Conservation (phyloP, 176 grass and related monocot species). For the maize (Zea mays) region Zm-B73-REFERENCE-NAM-5.0 NC_050104.1:112647001-112647500, state of each 20-base stretch:
- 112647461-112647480: too few species aligned
- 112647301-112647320: slow-evolving; percentile 75
- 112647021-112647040: slow-evolving; percentile 13
- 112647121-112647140: background rate
- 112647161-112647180: background rate
- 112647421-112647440: too few species aligned
- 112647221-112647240: slow-evolving; percentile 79
- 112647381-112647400: too few species aligned
- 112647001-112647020: slow-evolving; percentile 70
- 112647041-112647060: slow-evolving; percentile 50
- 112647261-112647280: slow-evolving; percentile 75
- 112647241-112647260: slow-evolving; percentile 78
- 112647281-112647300: slow-evolving; percentile 71
- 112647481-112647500: too few species aligned
- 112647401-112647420: too few species aligned
- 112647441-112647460: too few species aligned
- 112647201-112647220: slow-evolving; percentile 92
- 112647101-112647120: background rate
- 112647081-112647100: background rate
- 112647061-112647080: background rate
- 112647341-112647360: too few species aligned
- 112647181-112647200: slow-evolving; percentile 54
- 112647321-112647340: background rate
- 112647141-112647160: background rate
- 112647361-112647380: too few species aligned